Conservation (phyloP, 306 rosid species). For the Parietaria judaica region DNA sequence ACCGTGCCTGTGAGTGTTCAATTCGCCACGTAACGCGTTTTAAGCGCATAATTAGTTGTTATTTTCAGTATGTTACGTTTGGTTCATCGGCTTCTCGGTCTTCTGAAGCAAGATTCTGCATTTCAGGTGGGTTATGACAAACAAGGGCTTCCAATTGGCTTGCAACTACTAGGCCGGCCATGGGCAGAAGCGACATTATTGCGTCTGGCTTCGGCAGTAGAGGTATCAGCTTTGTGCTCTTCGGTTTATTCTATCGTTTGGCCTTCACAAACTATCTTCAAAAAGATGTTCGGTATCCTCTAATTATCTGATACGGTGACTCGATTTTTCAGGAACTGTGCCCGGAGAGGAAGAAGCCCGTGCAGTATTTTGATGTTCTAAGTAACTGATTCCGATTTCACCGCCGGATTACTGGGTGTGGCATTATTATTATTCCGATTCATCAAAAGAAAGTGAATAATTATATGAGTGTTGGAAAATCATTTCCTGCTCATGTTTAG, state of each 20-base stretch:
- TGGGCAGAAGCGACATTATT: constrained; percentile 89
- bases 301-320: too few relatives aligned
- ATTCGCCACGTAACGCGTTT: not conserved
- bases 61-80: not conserved
- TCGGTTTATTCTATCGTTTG: not conserved
- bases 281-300: too few relatives aligned
- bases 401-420: too few relatives aligned
- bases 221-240: constrained; percentile 36
- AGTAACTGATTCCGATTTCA: not conserved
- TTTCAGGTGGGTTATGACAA: constrained; percentile 41
- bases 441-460: not conserved
- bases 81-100: not conserved
- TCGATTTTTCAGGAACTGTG: constrained; percentile 46
- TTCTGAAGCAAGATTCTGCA: not conserved
- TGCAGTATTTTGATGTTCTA: constrained; percentile 54
- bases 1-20: constrained; percentile 68
- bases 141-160: constrained; percentile 88
- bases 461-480: not conserved
- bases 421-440: not conserved
- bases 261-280: too few relatives aligned
- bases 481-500: not conserved
- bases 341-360: constrained; percentile 49
- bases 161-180: constrained; percentile 89
- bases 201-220: constrained; percentile 76
- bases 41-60: too few relatives aligned